A percentile compares a stretch with the other conserved stretches of the same genome.
Evolutionary conservation across 164 flowering plant species (phyloP).

Genomic region (Stephania japonica): DNA sequence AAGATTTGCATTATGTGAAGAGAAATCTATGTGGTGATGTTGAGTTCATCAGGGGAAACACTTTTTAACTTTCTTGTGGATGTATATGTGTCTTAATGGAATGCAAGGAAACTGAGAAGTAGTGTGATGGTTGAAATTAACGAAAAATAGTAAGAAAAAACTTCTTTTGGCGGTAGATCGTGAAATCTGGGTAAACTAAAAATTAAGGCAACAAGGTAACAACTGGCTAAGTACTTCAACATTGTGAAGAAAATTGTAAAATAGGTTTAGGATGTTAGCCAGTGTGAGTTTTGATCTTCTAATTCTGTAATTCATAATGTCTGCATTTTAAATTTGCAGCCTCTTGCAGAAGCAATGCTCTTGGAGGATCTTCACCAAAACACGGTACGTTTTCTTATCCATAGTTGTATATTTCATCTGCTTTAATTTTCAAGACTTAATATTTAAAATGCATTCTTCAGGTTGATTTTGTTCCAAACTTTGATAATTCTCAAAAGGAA

Average conservation of each 20-base stretch:
- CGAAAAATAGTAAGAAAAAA: too few species aligned
- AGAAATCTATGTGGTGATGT: too few species aligned
- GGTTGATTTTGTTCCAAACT: slow-evolving; percentile 94
- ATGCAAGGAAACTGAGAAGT: too few species aligned
- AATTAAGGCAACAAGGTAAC: too few species aligned
- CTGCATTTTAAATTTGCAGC: slow-evolving; percentile 37
- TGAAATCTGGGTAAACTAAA: too few species aligned
- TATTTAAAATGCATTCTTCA: slow-evolving; percentile 18
- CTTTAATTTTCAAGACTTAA: not conserved
- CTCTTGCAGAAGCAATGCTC: slow-evolving; percentile 82
- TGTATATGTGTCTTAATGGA: too few species aligned
- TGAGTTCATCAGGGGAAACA: too few species aligned
- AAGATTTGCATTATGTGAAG: too few species aligned
- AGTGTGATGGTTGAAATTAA: too few species aligned
- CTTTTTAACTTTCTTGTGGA: too few species aligned
- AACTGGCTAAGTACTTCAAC: not conserved
- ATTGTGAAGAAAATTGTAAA: not conserved
- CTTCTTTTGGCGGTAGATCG: not conserved
- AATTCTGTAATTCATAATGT: slow-evolving; percentile 11
- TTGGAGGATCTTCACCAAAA: slow-evolving; percentile 79
- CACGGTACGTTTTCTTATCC: slow-evolving; percentile 41
- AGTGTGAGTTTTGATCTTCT: not conserved
- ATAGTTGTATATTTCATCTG: slow-evolving; percentile 3
- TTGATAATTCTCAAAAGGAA: slow-evolving; percentile 91
- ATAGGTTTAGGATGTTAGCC: not conserved